Evolutionary conservation across 2,329 filamentous ascomycete species (phyloP).

Genomic region (Colletotrichum siamense): DNA sequence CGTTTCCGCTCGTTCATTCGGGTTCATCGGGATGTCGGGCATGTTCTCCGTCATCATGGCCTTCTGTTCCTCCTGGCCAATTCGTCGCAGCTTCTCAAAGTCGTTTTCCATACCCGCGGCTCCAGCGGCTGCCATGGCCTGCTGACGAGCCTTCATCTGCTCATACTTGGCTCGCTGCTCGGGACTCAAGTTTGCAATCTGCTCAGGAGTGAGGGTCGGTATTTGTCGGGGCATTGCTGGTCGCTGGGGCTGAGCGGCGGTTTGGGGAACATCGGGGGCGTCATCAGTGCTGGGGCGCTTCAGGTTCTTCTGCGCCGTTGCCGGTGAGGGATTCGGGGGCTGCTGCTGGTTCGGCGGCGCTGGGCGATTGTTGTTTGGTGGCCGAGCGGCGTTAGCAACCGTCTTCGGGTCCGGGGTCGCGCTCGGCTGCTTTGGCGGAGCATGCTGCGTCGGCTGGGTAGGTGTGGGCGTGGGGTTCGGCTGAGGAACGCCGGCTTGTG

Average conservation of each 20-base stretch:
- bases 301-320: conserved; percentile 47
- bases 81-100: conserved; percentile 35
- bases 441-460: background rate
- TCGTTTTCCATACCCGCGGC: conserved; percentile 8
- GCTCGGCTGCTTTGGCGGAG: conserved; percentile 17
- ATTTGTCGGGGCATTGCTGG: conserved; percentile 14
- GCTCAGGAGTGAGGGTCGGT: conserved; percentile 36
- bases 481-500: background rate
- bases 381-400: conserved; percentile 6
- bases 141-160: conserved; percentile 30
- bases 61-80: conserved; percentile 46
- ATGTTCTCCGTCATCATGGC: conserved; percentile 44
- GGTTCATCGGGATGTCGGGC: conserved; percentile 51
- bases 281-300: conserved; percentile 59
- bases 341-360: conserved; percentile 38
- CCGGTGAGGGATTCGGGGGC: conserved; percentile 42
- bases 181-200: conserved; percentile 46
- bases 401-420: conserved; percentile 25
- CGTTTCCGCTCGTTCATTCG: conserved; percentile 49
- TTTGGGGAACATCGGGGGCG: conserved; percentile 25
- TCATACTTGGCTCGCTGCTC: conserved; percentile 54
- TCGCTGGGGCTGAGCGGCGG: conserved; percentile 22
- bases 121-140: conserved; percentile 15
- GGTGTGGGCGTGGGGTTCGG: conserved; percentile 1
- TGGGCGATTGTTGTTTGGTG: conserved; percentile 32